These are phyloP conservation scores for Diphasiastrum complanatum DNA, from an alignment of 83 land plant species.

Conservation along the genomic window DNA sequence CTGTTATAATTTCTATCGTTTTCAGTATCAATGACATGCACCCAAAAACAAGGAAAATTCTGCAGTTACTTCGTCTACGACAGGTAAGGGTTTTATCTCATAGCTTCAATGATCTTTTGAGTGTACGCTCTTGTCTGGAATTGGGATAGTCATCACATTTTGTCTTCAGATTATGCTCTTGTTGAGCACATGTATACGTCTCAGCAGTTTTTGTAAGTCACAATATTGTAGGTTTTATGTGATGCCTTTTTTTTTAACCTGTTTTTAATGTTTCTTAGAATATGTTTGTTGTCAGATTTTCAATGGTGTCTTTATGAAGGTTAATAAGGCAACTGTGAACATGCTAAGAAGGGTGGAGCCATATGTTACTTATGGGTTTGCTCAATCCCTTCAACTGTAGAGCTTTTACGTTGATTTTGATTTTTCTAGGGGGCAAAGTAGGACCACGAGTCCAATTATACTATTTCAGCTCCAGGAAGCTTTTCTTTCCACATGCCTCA, in stretches of 20 bases:
- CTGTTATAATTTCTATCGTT: neutral
- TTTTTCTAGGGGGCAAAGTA: neutral
- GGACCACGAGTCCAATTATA: too few relatives aligned
- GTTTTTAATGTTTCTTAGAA: neutral
- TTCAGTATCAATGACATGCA: conserved; percentile 80
- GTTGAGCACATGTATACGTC: neutral
- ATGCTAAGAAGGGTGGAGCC: conserved; percentile 82
- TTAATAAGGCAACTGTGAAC: conserved; percentile 77
- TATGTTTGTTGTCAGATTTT: conserved; percentile 44
- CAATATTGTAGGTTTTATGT: neutral
- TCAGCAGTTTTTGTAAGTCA: neutral
- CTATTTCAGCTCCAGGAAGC: neutral
- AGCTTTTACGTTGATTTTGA: neutral
- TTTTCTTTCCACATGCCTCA: neutral
- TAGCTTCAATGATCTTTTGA: neutral
- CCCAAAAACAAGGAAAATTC: conserved; percentile 70
- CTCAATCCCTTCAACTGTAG: neutral
- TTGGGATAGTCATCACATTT: too few relatives aligned
- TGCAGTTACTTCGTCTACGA: conserved; percentile 70
- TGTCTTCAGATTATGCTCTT: neutral
- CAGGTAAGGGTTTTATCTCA: conserved; percentile 43
- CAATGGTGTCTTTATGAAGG: conserved; percentile 81
- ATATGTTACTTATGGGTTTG: conserved; percentile 80
- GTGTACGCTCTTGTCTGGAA: too few relatives aligned
- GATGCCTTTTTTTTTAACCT: neutral